Evolutionary conservation across 106 monocot genomes (phyloP).

Genomic region (Phalaenopsis equestris): DNA sequence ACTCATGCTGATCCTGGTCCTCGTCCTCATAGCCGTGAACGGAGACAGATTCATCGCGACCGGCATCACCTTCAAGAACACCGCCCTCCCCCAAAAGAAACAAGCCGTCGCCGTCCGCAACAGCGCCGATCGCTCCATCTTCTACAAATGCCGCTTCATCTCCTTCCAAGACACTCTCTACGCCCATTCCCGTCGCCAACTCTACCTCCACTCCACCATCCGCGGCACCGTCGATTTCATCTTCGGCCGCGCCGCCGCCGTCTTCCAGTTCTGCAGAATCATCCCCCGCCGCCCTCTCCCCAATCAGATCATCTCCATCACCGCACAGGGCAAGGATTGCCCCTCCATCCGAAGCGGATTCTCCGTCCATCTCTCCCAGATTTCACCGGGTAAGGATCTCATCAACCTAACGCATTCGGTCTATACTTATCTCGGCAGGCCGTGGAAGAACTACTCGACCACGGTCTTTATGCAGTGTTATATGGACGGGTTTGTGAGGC

Average conservation of each 20-base stretch:
- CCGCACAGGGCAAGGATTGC: conserved; percentile 3
- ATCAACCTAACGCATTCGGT: not conserved
- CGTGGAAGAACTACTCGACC: conserved; percentile 44
- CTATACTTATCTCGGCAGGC: conserved; percentile 46
- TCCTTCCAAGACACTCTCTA: conserved; percentile 20
- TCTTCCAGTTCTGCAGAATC: conserved; percentile 15
- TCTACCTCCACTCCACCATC: conserved; percentile 11
- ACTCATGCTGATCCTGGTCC: too few species aligned
- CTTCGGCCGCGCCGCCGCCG: conserved; percentile 7
- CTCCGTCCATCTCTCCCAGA: not conserved
- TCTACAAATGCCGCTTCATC: conserved; percentile 10
- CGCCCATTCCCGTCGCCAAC: conserved; percentile 2
- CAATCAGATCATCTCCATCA: not conserved
- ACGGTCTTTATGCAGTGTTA: conserved; percentile 35
- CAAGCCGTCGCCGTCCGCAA: conserved; percentile 32
- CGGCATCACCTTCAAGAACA: conserved; percentile 20
- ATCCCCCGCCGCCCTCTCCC: not conserved
- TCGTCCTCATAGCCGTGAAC: conserved; percentile 16
- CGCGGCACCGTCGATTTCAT: conserved; percentile 21
- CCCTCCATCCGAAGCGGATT: conserved; percentile 1
- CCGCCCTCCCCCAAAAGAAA: conserved; percentile 13
- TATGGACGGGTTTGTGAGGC: conserved; percentile 28
- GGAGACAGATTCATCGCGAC: conserved; percentile 17
- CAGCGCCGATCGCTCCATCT: conserved; percentile 14
- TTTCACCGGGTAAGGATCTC: not conserved